Base-by-base conservation (phyloP, 1,284 basidiomycete species). In the Lignosus rhinocerotis region DNA sequence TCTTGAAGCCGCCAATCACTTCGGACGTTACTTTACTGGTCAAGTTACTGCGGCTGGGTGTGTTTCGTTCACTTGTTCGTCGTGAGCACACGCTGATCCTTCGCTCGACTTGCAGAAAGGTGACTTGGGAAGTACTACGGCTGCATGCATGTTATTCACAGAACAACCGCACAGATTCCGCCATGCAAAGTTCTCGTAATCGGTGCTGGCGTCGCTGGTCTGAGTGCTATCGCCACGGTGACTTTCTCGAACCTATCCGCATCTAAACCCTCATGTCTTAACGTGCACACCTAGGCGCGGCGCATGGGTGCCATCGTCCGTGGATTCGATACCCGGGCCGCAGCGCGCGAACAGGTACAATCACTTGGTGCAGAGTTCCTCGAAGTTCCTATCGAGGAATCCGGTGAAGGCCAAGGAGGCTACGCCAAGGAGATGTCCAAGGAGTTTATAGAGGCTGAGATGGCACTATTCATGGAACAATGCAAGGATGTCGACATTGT, bases 381-480 rank as follows among this genome's bases (percentile, higher is more conserved):
- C 19, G 92, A 93, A 67, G 90, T 94, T 30, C 70, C 80, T 14
- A 72, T 94, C 50, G 69, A 90, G 67, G 92, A 94, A 73, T 90
- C 92, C 61, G 92, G 92, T 19, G 83, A 85, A 36, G 92, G 87
- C 12, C 82, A 78, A 17, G 92, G 92, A 33, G 92, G 92, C 31
- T 94, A 94, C 68, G 92, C 91, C n/a, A 94, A 93, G 74, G 85
- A 87, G 64, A 93, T 94, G 92, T 90, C 88, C 44, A 92, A 93
- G 76, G 91, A 92, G 70, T 94, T 93, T 71, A 86, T 93, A 60
- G 90, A 87, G 53, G 92, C 92, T 11, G 92, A 94, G 72, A 93
- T 94, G 92, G 85, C 87, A 0, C 80, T 94, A 42, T 94, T 94
- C 76, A 80, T 88, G 82, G 84, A 88, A 69, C 92, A 94, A 72